Base-by-base conservation (phyloP, 202 grass and related monocot species). In the Hordeum pubiflorum region DNA sequence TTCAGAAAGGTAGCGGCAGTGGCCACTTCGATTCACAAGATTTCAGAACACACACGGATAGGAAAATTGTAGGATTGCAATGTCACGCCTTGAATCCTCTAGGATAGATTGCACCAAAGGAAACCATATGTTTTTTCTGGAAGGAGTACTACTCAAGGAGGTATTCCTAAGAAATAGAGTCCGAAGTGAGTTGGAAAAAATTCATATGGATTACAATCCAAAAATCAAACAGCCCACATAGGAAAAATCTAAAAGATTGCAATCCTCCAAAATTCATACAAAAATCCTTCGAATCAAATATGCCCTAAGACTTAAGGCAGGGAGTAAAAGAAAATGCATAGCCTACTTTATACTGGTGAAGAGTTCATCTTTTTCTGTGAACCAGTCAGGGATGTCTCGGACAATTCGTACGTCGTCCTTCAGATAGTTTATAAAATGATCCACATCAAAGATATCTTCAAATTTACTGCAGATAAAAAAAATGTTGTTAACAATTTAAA, bases 351-450 rank as follows among this genome's bases (percentile, higher is more conserved):
- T 94, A 74, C 92, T 94, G 18, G 92, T 90, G 76, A 94, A 94
- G 65, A 90, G 92, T 14, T 94, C 89, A 74, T 91, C 85, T 75
- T 94, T 94, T 76, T 92, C 92, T 41, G 82, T 89, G 61, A 94
- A 94, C 92, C 89, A 92, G 22, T 89, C 84, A 65, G 92, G 89
- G 78, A 94, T 94, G n/a, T 92, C 92, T 26, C 82, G 81, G 74
- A 94, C 61, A 75, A 92, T 92, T 18, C 27, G 86, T 61, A 94
- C 92, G 87, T 90, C 92, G 87, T 89, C 87, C 84, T 92, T 94
- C 64, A 92, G 77, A 83, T 94, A 90, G 82, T 92, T 86, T 86
- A 94, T 94, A 79, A 94, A 92, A 75, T 92, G 89, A 81, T 94
- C 81, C 24, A 92, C 89, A 83, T 94, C 84, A 79, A 94, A 94